phyloP scores from a whole-genome alignment of 1,284 basidiomycete genomes.

The Pisolithus thermaeus region DNA sequence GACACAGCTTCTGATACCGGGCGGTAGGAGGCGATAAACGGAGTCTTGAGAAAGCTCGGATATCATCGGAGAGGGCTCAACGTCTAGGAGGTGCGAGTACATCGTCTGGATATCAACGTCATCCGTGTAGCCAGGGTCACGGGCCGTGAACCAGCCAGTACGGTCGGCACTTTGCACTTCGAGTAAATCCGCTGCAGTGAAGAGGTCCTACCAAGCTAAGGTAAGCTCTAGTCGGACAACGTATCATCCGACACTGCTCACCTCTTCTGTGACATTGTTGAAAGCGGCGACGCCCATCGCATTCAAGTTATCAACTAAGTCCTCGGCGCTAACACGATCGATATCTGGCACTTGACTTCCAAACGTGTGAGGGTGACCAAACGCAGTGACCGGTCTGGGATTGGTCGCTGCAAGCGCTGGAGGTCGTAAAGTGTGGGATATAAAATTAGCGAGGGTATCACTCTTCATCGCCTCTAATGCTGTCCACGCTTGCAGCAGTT shows the following conservation, averaged over 20 bases:
- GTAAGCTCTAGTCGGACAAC: conserved; percentile 4
- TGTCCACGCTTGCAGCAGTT: conserved; percentile 42
- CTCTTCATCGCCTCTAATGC: conserved; percentile 40
- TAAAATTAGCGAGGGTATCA: conserved; percentile 43
- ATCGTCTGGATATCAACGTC: conserved; percentile 73
- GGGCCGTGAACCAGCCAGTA: conserved; percentile 65
- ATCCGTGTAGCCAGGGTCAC: conserved; percentile 45
- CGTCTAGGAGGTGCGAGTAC: conserved; percentile 61
- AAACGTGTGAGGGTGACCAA: conserved; percentile 35
- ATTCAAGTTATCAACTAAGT: conserved; percentile 68
- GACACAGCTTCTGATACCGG: conserved; percentile 65
- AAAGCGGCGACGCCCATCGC: conserved; percentile 68
- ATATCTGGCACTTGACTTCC: conserved; percentile 58
- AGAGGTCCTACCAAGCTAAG: conserved; percentile 51
- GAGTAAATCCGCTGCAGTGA: conserved; percentile 66
- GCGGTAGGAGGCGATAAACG: conserved; percentile 66
- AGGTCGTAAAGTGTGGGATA: conserved; percentile 58
- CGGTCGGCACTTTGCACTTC: conserved; percentile 74
- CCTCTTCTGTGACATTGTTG: conserved; percentile 70
- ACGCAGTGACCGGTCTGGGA: conserved; percentile 23
- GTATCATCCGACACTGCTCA: conserved; percentile 21
- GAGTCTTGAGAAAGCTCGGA: conserved; percentile 63
- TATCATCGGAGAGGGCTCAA: conserved; percentile 64
- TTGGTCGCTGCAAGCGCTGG: conserved; percentile 26
- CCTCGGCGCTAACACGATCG: conserved; percentile 57